Conservation (phyloP, 2,329 filamentous ascomycete genomes). For the Alternaria conjuncta region DNA sequence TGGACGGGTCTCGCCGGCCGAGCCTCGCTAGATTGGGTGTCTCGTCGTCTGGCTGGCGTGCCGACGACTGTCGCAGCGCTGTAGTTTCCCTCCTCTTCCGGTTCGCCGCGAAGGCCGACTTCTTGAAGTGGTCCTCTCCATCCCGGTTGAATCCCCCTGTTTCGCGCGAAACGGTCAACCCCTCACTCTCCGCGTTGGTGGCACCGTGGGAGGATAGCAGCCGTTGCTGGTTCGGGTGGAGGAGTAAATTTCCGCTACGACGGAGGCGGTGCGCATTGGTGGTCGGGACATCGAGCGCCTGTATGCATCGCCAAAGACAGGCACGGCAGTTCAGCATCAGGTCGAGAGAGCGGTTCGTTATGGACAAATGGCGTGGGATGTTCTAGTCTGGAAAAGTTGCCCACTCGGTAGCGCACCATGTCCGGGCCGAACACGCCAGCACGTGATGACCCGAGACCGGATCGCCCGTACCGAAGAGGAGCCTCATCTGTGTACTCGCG, state of each 20-base stretch:
- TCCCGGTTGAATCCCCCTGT: slow-evolving; percentile 15
- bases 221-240: slow-evolving; percentile 26
- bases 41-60: neutral
- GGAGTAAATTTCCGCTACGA: slow-evolving; percentile 25
- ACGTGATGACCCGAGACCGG: slow-evolving; percentile 21
- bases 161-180: slow-evolving; percentile 7
- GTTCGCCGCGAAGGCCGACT: slow-evolving; percentile 31
- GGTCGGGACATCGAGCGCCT: slow-evolving; percentile 47
- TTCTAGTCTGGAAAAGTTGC: slow-evolving; percentile 23
- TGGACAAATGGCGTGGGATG: slow-evolving; percentile 11
- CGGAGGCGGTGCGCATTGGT: slow-evolving; percentile 27
- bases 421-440: slow-evolving; percentile 14
- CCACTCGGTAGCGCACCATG: slow-evolving; percentile 9
- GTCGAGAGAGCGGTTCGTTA: slow-evolving; percentile 15
- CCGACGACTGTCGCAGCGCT: slow-evolving; percentile 21
- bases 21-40: slow-evolving; percentile 30
- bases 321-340: slow-evolving; percentile 55
- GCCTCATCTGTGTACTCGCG: slow-evolving; percentile 3
- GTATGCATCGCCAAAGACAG: slow-evolving; percentile 53
- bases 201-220: slow-evolving; percentile 18
- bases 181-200: slow-evolving; percentile 10
- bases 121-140: slow-evolving; percentile 33
- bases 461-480: slow-evolving; percentile 1
- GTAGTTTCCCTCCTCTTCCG: slow-evolving; percentile 31
- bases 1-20: slow-evolving; percentile 32